phyloP scores from a whole-genome alignment of 768 basidiomycete genomes.

The Mycena indigotica region DNA sequence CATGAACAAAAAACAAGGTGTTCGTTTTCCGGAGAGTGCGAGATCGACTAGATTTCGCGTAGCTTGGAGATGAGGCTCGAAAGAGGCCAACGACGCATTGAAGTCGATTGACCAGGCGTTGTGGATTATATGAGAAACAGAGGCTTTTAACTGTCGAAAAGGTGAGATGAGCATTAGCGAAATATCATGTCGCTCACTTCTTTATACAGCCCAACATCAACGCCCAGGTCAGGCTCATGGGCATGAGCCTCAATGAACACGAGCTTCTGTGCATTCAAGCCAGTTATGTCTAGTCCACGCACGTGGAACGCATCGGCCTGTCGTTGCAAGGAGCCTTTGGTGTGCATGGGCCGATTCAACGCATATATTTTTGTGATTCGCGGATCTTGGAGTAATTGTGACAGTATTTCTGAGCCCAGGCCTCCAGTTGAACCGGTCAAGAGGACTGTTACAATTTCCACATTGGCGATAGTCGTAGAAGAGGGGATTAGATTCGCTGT shows the following conservation, averaged over 20 bases:
- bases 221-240: background rate
- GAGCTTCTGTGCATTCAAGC: constrained; percentile 21
- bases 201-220: background rate
- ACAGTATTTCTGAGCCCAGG: constrained; percentile 29
- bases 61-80: constrained; percentile 38
- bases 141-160: background rate
- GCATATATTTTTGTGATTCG: constrained; percentile 45
- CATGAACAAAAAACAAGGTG: background rate
- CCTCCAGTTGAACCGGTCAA: constrained; percentile 35
- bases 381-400: constrained; percentile 28
- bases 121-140: background rate
- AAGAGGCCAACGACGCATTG: constrained; percentile 39
- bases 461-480: background rate
- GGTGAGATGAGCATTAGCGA: background rate
- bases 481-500: constrained; percentile 25
- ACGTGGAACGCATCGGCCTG: constrained; percentile 22
- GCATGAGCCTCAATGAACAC: constrained; percentile 11
- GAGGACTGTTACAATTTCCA: background rate
- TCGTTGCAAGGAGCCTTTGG: constrained; percentile 7
- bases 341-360: constrained; percentile 27
- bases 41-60: constrained; percentile 26
- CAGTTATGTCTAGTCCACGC: constrained; percentile 18
- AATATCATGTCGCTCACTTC: background rate
- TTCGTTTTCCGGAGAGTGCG: background rate
- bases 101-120: constrained; percentile 42